A percentile compares a stretch with the other conserved stretches of the same genome.
These are phyloP conservation scores for Pleomassaria siparia DNA, from an alignment of 2,329 filamentous ascomycete genomes.

Conservation along the genomic window DNA sequence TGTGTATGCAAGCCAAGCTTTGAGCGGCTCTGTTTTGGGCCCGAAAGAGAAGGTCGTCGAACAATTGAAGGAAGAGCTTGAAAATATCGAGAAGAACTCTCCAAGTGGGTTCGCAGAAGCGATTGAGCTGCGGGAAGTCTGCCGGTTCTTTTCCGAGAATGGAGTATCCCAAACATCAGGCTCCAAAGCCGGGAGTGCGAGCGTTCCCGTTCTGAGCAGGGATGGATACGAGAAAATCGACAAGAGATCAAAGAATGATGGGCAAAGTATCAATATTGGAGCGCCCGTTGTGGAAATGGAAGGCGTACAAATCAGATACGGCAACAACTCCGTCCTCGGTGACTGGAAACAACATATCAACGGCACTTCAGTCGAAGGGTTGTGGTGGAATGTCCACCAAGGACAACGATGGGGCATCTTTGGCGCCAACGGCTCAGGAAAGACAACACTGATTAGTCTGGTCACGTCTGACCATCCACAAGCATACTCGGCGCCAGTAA, in stretches of 20 bases:
- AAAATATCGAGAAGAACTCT: conserved; percentile 36
- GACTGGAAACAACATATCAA: conserved; percentile 69
- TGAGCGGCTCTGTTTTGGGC: conserved; percentile 67
- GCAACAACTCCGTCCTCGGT: conserved; percentile 74
- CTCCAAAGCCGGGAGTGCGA: conserved; percentile 7
- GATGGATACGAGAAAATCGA: conserved; percentile 35
- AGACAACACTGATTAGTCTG: conserved; percentile 89
- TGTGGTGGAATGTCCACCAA: conserved; percentile 79
- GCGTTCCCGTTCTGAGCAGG: conserved; percentile 22
- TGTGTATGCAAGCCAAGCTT: conserved; percentile 68
- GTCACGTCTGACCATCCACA: conserved; percentile 96
- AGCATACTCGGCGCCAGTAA: conserved; percentile 84
- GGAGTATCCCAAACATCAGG: conserved; percentile 26
- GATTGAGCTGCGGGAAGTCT: conserved; percentile 30
- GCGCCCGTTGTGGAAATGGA: conserved; percentile 84
- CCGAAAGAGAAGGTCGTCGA: conserved; percentile 63
- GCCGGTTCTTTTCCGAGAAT: conserved; percentile 29
- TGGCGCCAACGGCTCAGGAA: conserved; percentile 91
- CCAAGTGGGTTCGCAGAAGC: conserved; percentile 15
- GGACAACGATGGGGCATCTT: conserved; percentile 92
- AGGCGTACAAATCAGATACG: conserved; percentile 80
- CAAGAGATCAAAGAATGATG: conserved; percentile 3
- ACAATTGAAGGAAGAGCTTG: conserved; percentile 36
- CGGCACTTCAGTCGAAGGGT: conserved; percentile 58
- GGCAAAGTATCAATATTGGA: conserved; percentile 43